Evolutionary conservation across 345 rosid species (phyloP).

Genomic region (Salix brachista): DNA sequence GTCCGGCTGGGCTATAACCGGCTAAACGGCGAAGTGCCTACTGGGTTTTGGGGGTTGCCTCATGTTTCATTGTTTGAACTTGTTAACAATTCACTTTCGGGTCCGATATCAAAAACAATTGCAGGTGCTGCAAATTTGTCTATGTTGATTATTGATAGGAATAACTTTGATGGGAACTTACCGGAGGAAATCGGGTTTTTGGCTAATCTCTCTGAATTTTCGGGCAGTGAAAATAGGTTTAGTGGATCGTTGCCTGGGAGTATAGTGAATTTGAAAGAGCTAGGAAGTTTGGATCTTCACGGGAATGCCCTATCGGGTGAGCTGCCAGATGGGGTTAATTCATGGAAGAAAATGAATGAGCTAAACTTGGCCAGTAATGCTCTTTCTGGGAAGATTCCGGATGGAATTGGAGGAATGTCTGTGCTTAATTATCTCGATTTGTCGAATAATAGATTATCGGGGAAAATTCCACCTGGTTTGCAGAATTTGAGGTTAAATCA

Average conservation of each 20-base stretch:
- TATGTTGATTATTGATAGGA: constrained; percentile 51
- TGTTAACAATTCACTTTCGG: constrained; percentile 56
- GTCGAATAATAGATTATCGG: constrained; percentile 61
- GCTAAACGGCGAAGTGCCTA: constrained; percentile 73
- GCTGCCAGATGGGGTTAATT: constrained; percentile 50
- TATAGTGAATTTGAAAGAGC: constrained; percentile 48
- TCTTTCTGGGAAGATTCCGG: constrained; percentile 63
- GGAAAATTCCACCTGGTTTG: constrained; percentile 58
- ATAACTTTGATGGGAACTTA: constrained; percentile 60
- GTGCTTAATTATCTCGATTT: constrained; percentile 90
- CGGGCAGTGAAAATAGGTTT: constrained; percentile 57
- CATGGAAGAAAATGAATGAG: constrained; percentile 81
- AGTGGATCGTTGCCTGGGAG: constrained; percentile 65
- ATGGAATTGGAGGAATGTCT: constrained; percentile 57
- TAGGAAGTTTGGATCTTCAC: constrained; percentile 76
- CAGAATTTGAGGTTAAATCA: constrained; percentile 88
- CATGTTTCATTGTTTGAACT: constrained; percentile 72
- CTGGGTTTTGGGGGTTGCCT: constrained; percentile 86
- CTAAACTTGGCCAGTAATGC: constrained; percentile 61
- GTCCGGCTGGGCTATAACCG: constrained; percentile 63
- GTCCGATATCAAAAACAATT: constrained; percentile 52
- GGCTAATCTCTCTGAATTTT: constrained; percentile 46
- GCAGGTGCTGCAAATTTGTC: constrained; percentile 68
- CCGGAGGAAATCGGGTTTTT: constrained; percentile 77
- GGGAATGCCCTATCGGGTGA: constrained; percentile 64